Conservation (phyloP, 2,329 filamentous ascomycete genomes). For the Erysiphe pisi region DNA sequence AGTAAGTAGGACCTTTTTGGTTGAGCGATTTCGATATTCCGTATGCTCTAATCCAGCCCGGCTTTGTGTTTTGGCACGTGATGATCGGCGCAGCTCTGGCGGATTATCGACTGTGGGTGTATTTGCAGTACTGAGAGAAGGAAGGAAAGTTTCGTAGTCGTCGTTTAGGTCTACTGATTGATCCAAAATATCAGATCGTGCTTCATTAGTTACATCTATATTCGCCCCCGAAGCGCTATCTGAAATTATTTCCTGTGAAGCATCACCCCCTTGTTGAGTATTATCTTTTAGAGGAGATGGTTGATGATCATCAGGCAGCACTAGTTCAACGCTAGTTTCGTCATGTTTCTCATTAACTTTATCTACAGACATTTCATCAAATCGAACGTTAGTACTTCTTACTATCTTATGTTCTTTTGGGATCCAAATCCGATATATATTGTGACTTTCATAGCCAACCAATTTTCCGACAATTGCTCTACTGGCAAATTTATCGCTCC, state of each 20-base stretch:
- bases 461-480: background rate
- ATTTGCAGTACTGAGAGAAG: background rate
- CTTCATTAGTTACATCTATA: background rate
- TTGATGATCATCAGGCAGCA: background rate
- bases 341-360: background rate
- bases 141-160: background rate
- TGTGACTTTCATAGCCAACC: background rate
- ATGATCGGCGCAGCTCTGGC: background rate
- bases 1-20: conserved; percentile 13
- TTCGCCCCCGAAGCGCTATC: background rate
- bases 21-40: conserved; percentile 13
- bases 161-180: background rate
- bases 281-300: background rate
- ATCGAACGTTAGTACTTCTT: background rate
- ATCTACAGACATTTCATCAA: background rate
- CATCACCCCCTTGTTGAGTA: background rate
- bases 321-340: background rate
- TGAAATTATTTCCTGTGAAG: background rate
- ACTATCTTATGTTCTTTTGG: background rate
- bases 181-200: background rate
- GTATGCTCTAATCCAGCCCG: background rate
- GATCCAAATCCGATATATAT: background rate
- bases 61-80: background rate
- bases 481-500: background rate
- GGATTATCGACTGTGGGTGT: background rate